Percentiles rank a stretch among this genome's conserved stretches.
These are phyloP conservation scores for Erythrobasidium hasegawianum DNA, from an alignment of 1,284 basidiomycete species.

Conservation along the genomic window DNA sequence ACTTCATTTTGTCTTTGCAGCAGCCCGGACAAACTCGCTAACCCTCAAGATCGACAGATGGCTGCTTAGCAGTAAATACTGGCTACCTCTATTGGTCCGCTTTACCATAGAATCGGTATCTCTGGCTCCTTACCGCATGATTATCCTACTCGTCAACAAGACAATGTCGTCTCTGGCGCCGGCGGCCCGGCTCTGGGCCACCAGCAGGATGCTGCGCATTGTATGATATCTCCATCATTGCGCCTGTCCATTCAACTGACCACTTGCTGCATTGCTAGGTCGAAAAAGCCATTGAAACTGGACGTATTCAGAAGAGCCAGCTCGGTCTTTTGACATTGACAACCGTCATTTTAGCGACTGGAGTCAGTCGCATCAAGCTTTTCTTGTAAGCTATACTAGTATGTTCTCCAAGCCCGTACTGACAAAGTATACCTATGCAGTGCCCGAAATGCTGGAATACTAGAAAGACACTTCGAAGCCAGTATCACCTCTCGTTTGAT, in stretches of 20 bases:
- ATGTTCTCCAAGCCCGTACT: no score
- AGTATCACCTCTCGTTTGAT: constrained; percentile 16
- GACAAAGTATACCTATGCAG: no score
- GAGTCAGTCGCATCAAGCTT: constrained; percentile 2
- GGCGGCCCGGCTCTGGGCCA: constrained; percentile 23
- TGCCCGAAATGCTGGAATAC: constrained; percentile 18
- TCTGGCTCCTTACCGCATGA: constrained; percentile 26
- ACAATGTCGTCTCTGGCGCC: constrained; percentile 11
- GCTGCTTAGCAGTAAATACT: constrained; percentile 11
- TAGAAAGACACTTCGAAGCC: constrained; percentile 23
- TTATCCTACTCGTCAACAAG: constrained; percentile 7
- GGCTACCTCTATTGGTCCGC: constrained; percentile 14
- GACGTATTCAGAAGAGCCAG: constrained; percentile 13
- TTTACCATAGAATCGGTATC: constrained; percentile 23
- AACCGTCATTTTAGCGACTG: constrained; percentile 18
- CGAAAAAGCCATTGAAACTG: constrained; percentile 24
- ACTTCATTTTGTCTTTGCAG: no score
- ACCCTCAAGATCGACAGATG: constrained; percentile 1
- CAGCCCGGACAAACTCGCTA: no score
- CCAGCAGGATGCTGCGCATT: constrained; percentile 9
- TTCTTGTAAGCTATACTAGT: constrained; percentile 29
- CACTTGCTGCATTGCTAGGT: not conserved
- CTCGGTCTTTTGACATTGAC: constrained; percentile 2
- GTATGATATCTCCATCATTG: not conserved
- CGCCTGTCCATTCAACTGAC: not conserved